Percentiles rank a stretch among this genome's conserved stretches.
Conservation (phyloP, 805 yeast genomes). For the Starmerella ratchasimensis region DNA sequence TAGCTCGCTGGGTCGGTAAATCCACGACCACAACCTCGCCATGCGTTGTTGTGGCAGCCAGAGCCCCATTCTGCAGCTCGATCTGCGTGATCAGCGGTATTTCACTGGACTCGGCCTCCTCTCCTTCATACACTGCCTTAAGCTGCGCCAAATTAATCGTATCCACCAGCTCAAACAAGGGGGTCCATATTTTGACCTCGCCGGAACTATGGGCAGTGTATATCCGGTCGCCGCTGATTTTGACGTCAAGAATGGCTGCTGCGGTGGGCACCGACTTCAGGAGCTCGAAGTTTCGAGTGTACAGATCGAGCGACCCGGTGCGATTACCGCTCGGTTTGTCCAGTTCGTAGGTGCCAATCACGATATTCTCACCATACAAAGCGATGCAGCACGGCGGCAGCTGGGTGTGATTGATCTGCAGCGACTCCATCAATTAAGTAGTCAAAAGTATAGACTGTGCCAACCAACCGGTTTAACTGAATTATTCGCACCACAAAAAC, state of each 20-base stretch:
- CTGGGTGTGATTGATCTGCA: slow-evolving; percentile 29
- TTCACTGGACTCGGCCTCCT: too few relatives aligned
- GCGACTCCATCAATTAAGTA: slow-evolving; percentile 2
- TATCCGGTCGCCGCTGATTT: slow-evolving; percentile 33
- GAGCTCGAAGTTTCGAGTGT: slow-evolving; percentile 18
- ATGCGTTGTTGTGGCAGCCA: slow-evolving; percentile 51
- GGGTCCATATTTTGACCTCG: slow-evolving; percentile 48
- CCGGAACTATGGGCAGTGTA: slow-evolving; percentile 71
- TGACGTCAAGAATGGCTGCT: slow-evolving; percentile 59
- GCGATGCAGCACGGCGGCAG: slow-evolving; percentile 78
- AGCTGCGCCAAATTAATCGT: slow-evolving; percentile 34
- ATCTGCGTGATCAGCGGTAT: slow-evolving; percentile 47
- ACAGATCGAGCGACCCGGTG: slow-evolving; percentile 47
- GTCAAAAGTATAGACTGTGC: neutral
- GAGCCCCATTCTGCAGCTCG: slow-evolving; percentile 19
- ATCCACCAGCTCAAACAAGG: slow-evolving; percentile 19
- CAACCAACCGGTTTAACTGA: neutral
- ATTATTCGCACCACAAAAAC: too few relatives aligned
- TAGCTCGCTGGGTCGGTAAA: neutral
- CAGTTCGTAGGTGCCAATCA: slow-evolving; percentile 72
- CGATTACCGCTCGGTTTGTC: slow-evolving; percentile 45
- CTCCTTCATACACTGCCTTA: too few relatives aligned
- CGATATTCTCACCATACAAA: slow-evolving; percentile 37
- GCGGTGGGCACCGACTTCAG: slow-evolving; percentile 17
- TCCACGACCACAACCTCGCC: slow-evolving; percentile 44